phyloP scores from a whole-genome alignment of 495 filamentous ascomycete species.

The Daldinia childiae region DNA sequence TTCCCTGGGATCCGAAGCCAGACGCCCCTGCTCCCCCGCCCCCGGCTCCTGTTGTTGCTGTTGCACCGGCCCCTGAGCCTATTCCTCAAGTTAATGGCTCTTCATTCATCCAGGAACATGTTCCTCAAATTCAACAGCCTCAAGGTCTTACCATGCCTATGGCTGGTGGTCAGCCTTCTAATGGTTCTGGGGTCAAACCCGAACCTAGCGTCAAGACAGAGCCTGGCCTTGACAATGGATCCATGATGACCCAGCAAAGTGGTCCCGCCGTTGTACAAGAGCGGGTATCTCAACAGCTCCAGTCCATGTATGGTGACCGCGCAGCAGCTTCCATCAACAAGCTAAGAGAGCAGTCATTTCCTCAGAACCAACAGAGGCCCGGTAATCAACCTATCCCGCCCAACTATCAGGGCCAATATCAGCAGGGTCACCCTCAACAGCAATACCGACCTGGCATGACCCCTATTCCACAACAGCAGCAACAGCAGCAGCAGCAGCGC shows the following conservation, averaged over 20 bases:
- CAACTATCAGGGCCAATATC: slow-evolving; percentile 45
- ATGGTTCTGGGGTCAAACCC: slow-evolving; percentile 71
- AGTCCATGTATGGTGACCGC: slow-evolving; percentile 73
- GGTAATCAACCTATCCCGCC: slow-evolving; percentile 45
- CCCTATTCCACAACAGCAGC: slow-evolving; percentile 45
- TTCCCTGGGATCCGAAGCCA: slow-evolving; percentile 92
- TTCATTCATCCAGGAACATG: slow-evolving; percentile 51
- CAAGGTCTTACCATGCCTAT: slow-evolving; percentile 53
- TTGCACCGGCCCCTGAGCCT: slow-evolving; percentile 42
- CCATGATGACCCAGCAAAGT: slow-evolving; percentile 46
- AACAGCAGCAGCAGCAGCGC: slow-evolving; percentile 54
- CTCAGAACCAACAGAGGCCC: slow-evolving; percentile 41
- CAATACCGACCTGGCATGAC: slow-evolving; percentile 58
- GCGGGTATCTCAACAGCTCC: slow-evolving; percentile 58
- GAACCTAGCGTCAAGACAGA: slow-evolving; percentile 62
- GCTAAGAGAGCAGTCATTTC: slow-evolving; percentile 60
- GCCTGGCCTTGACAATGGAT: slow-evolving; percentile 46
- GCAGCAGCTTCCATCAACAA: slow-evolving; percentile 77
- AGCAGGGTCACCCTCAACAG: slow-evolving; percentile 55
- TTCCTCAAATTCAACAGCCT: slow-evolving; percentile 48
- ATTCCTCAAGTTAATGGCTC: slow-evolving; percentile 44
- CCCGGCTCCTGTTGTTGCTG: slow-evolving; percentile 47
- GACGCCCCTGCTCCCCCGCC: slow-evolving; percentile 52
- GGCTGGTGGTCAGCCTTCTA: slow-evolving; percentile 46
- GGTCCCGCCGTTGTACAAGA: slow-evolving; percentile 69